These are phyloP conservation scores for Ploettnerulaceae sp. DNA, from an alignment of 2,329 filamentous ascomycete species.

Conservation along the genomic window DNA sequence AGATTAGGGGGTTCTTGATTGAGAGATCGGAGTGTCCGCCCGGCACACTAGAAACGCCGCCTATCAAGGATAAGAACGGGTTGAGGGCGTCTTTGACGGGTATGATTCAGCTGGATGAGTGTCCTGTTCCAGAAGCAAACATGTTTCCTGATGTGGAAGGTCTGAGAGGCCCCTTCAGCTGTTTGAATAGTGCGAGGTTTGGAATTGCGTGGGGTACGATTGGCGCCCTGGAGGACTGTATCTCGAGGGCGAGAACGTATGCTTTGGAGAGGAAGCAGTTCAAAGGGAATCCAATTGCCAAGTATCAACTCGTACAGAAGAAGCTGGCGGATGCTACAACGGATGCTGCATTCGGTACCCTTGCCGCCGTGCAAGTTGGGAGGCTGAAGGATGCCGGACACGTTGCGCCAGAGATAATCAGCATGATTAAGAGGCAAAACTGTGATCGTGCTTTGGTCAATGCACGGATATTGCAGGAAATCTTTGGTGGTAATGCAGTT, in stretches of 20 bases:
- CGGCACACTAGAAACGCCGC: slow-evolving; percentile 84
- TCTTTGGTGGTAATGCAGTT: slow-evolving; percentile 97
- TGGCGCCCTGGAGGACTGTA: slow-evolving; percentile 89
- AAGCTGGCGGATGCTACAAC: slow-evolving; percentile 91
- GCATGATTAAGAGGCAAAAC: slow-evolving; percentile 95
- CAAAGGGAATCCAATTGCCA: slow-evolving; percentile 89
- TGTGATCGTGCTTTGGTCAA: slow-evolving; percentile 84
- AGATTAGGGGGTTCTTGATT: slow-evolving; percentile 89
- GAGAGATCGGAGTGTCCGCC: slow-evolving; percentile 80
- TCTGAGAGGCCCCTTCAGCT: slow-evolving; percentile 83
- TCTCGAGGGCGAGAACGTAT: slow-evolving; percentile 75
- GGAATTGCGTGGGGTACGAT: slow-evolving; percentile 94
- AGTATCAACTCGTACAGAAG: slow-evolving; percentile 96
- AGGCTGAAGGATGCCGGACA: slow-evolving; percentile 89
- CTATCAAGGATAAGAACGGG: slow-evolving; percentile 93
- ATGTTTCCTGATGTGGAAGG: slow-evolving; percentile 93
- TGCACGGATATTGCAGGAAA: slow-evolving; percentile 78
- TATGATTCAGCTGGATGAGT: slow-evolving; percentile 94
- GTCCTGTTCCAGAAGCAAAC: slow-evolving; percentile 81
- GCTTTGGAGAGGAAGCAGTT: slow-evolving; percentile 94
- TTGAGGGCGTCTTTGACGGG: slow-evolving; percentile 90
- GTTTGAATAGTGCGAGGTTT: slow-evolving; percentile 87
- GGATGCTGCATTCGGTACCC: slow-evolving; percentile 84
- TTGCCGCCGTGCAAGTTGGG: slow-evolving; percentile 86
- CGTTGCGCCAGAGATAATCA: slow-evolving; percentile 90